Evolutionary conservation across 306 rosid genomes (phyloP), one percentile per base, ranked within the genome.

Genomic region (Sechiopsis laciniata): DNA sequence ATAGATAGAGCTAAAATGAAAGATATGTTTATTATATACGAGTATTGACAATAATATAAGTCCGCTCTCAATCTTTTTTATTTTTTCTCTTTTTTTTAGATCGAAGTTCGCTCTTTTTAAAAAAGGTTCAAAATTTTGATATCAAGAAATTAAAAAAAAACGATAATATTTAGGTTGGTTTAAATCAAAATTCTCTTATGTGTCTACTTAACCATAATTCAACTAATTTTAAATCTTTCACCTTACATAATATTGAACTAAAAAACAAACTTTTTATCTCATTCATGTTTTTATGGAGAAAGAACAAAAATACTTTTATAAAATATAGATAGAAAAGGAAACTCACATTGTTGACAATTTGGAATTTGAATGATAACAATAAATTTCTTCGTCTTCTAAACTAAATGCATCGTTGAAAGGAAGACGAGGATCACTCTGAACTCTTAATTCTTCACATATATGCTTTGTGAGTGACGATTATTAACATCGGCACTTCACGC

Each of bases 391-490:
- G 13, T 67, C 72, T 21, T 67, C 56, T 5, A 3, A 46, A 13
- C 12, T 6, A 21, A 45, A 42, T 20, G 6, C 53, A 17, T 17
- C 29, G 0, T 10, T 42, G n/a, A 10, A 16, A 26, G 1, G 37
- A 67, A 46, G 56, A 67, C 20, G 72, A 67, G 56, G 72, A 40
- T 0, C 72, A 67, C 72, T 67, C 72, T 65, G 6, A 13, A 46
- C 19, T 67, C 11, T 20, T 20, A 45, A 46, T 67, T 67, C 35
- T 46, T 46, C 72, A 3, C 17, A 3, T 20, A 10, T 67, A 19
- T 40, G 16, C 20, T 65, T 67, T 46, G 7, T 6, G 72, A 67
- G 72, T 67, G 72, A 46, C 55, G 55, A 67, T 2, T 67, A 67
- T 46, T 46, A 67, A 67, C 56, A 19, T 48, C 40, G 19, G 4